Conservation (phyloP, 441 rosid species). For the Rhodomyrtus psidioides region DNA sequence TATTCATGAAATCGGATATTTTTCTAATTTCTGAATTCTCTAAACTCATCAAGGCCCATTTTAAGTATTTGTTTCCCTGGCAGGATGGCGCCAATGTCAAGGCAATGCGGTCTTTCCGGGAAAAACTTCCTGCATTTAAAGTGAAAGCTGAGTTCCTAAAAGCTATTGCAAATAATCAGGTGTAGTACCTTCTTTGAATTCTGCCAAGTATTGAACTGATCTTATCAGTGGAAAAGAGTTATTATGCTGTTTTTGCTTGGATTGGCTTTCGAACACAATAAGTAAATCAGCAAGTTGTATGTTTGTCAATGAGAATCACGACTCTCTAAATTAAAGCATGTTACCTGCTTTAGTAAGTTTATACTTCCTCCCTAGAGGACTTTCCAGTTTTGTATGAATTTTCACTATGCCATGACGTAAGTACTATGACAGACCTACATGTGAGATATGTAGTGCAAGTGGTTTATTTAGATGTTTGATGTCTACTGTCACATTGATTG, state of each 20-base stretch:
- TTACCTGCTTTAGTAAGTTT: background rate
- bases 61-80: constrained; percentile 2
- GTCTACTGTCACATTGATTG: background rate
- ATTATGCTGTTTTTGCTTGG: background rate
- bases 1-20: background rate
- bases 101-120: constrained; percentile 67
- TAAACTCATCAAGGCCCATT: background rate
- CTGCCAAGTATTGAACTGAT: background rate
- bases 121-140: constrained; percentile 84
- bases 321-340: background rate
- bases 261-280: background rate
- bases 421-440: background rate
- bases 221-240: background rate
- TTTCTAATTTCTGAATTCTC: background rate
- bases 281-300: background rate
- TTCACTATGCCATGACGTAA: background rate
- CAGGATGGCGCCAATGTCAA: constrained; percentile 49
- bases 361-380: background rate
- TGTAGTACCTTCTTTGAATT: constrained; percentile 4
- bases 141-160: constrained; percentile 62
- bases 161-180: constrained; percentile 84
- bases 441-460: background rate
- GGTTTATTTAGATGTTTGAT: background rate
- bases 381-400: background rate
- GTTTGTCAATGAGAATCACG: background rate